Percentiles rank a stretch among this genome's conserved stretches.
Conservation (phyloP, 139 green algal species). For the Picochlorum costavermella region DNA sequence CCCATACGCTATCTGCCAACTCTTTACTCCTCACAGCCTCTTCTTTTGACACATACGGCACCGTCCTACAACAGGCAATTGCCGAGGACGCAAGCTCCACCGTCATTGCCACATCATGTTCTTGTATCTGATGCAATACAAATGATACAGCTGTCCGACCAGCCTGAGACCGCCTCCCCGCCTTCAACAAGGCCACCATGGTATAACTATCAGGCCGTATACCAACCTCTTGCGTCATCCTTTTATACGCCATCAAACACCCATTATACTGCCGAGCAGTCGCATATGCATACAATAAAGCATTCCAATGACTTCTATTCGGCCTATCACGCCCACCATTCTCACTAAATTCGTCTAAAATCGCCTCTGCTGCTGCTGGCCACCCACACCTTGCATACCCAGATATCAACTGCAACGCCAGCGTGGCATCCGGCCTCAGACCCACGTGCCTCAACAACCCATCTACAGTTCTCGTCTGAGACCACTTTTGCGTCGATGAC, state of each 20-base stretch:
- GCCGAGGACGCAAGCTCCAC: conserved; percentile 13
- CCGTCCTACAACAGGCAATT: conserved; percentile 12
- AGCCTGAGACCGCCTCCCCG: background rate
- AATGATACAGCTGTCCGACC: conserved; percentile 9
- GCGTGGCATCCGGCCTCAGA: conserved; percentile 1
- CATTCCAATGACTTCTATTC: conserved; percentile 29
- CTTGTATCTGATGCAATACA: conserved; percentile 1
- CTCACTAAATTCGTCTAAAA: conserved; percentile 15
- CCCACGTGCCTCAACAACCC: conserved; percentile 16
- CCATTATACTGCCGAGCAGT: background rate
- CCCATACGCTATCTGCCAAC: background rate
- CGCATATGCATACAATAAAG: conserved; percentile 20
- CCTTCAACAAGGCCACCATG: conserved; percentile 18
- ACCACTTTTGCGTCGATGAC: background rate
- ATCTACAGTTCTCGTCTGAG: conserved; percentile 10
- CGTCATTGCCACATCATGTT: conserved; percentile 6
- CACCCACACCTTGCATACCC: conserved; percentile 5
- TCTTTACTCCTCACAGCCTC: background rate
- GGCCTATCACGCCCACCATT: background rate
- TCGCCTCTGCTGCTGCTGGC: conserved; percentile 1
- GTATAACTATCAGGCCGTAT: conserved; percentile 17
- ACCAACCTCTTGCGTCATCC: conserved; percentile 5
- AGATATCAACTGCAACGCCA: conserved; percentile 8
- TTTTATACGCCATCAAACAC: conserved; percentile 11
- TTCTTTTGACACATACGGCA: background rate